phyloP scores from a whole-genome alignment of 2,329 filamentous ascomycete species.

The Tolypocladium tundrense region DNA sequence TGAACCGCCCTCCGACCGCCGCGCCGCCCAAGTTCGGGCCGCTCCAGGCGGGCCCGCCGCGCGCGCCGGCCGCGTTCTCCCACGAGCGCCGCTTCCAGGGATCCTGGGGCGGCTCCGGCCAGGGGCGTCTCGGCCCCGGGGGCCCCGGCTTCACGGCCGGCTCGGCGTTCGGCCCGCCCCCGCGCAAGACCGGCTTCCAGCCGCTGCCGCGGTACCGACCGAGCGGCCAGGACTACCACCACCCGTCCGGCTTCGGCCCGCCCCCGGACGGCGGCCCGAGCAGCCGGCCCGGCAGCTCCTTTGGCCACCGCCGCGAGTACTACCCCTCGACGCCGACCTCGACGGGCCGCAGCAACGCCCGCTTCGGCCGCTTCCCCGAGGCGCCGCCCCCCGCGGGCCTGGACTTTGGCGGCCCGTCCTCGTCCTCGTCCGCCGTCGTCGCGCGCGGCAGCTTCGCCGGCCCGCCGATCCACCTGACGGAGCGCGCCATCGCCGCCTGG shows the following conservation, averaged over 20 bases:
- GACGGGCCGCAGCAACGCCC: conserved; percentile 9
- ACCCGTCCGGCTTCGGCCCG: conserved; percentile 8
- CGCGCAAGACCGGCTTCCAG: conserved; percentile 4
- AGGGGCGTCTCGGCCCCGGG: conserved; percentile 4
- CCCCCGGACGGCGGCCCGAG: conserved; percentile 10
- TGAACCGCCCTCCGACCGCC: conserved; percentile 7
- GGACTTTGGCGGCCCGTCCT: conserved; percentile 7
- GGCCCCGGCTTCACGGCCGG: not conserved
- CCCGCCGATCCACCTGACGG: conserved; percentile 24
- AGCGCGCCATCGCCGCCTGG: conserved; percentile 22
- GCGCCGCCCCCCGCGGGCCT: conserved; percentile 3
- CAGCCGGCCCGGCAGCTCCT: conserved; percentile 10
- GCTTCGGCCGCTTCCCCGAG: conserved; percentile 20
- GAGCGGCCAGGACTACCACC: conserved; percentile 19
- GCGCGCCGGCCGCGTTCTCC: conserved; percentile 14
- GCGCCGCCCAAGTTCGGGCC: conserved; percentile 21
- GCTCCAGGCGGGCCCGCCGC: conserved; percentile 16
- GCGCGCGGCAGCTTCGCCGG: conserved; percentile 9
- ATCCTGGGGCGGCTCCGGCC: conserved; percentile 12
- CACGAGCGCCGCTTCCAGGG: conserved; percentile 12
- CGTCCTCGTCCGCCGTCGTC: conserved; percentile 8
- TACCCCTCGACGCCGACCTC: conserved; percentile 20
- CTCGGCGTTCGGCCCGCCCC: conserved; percentile 6
- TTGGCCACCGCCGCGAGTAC: conserved; percentile 12
- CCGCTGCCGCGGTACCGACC: conserved; percentile 16